phyloP scores from a whole-genome alignment of 148 eudicot species.

The Spergularia bocconei region DNA sequence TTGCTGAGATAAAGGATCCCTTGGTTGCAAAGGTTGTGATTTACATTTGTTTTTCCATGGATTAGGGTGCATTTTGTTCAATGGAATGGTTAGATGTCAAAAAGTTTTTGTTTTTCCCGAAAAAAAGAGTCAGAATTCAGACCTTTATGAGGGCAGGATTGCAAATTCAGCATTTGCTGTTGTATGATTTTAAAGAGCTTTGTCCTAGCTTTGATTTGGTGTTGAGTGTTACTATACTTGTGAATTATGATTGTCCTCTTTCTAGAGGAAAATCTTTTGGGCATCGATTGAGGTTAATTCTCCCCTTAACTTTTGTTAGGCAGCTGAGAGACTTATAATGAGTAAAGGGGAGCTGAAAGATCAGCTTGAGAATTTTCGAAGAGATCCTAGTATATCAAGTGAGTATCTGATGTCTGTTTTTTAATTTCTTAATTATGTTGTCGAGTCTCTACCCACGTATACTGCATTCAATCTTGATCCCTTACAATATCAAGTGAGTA shows the following conservation, averaged over 20 bases:
- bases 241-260: not conserved
- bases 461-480: too few relatives aligned
- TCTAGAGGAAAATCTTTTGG: not conserved
- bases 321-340: conserved; percentile 73
- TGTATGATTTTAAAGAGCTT: not conserved
- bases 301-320: conserved; percentile 39
- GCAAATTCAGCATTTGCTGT: not conserved
- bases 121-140: not conserved
- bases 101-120: not conserved
- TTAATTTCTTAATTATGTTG: not conserved
- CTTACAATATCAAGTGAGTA: conserved; percentile 48
- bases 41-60: not conserved
- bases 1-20: conserved; percentile 82
- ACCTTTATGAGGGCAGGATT: not conserved
- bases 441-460: not conserved
- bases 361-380: conserved; percentile 66
- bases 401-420: conserved; percentile 23
- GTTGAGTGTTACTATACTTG: not conserved
- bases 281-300: not conserved
- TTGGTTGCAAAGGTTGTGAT: conserved; percentile 66
- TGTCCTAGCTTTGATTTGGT: not conserved
- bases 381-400: conserved; percentile 79
- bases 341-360: conserved; percentile 76
- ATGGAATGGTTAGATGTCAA: not conserved
- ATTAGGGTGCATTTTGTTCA: not conserved